Percentiles rank a stretch among this genome's conserved stretches.
Evolutionary conservation across 192 early-diverging fungal species (phyloP).

Genomic region (Obelidium mucronatum): DNA sequence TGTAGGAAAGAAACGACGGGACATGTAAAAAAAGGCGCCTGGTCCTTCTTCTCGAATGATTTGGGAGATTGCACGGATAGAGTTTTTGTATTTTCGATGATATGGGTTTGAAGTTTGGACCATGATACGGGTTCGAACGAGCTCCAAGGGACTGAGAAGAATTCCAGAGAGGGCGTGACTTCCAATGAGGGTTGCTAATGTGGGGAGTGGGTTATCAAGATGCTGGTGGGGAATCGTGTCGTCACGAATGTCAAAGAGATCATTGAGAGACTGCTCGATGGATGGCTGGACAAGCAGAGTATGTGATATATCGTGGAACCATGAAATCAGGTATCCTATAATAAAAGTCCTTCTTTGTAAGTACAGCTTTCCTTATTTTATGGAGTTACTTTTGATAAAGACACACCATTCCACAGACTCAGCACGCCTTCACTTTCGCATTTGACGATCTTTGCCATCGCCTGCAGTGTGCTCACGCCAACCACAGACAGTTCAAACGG

Average conservation of each 20-base stretch:
- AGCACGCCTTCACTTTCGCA: constrained; percentile 50
- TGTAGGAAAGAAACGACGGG: constrained; percentile 79
- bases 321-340: constrained; percentile 73
- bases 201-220: constrained; percentile 35
- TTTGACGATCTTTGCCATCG: constrained; percentile 37
- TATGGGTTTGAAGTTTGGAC: constrained; percentile 83
- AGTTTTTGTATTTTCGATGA: constrained; percentile 81
- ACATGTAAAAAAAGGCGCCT: constrained; percentile 72
- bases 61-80: constrained; percentile 72
- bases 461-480: constrained; percentile 38
- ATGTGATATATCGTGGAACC: constrained; percentile 75
- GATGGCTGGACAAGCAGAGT: constrained; percentile 47
- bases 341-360: neutral
- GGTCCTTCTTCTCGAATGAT: constrained; percentile 85
- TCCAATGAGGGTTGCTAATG: constrained; percentile 67
- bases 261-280: constrained; percentile 37
- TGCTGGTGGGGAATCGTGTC: constrained; percentile 34
- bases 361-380: neutral
- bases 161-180: constrained; percentile 81
- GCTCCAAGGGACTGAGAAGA: constrained; percentile 86
- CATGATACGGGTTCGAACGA: constrained; percentile 83
- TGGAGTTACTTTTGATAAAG: neutral
- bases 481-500: constrained; percentile 58
- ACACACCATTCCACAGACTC: constrained; percentile 63
- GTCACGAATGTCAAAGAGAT: constrained; percentile 16